Conservation (phyloP, 2,329 filamentous ascomycete species). For the Colletotrichum plurivorum region DNA sequence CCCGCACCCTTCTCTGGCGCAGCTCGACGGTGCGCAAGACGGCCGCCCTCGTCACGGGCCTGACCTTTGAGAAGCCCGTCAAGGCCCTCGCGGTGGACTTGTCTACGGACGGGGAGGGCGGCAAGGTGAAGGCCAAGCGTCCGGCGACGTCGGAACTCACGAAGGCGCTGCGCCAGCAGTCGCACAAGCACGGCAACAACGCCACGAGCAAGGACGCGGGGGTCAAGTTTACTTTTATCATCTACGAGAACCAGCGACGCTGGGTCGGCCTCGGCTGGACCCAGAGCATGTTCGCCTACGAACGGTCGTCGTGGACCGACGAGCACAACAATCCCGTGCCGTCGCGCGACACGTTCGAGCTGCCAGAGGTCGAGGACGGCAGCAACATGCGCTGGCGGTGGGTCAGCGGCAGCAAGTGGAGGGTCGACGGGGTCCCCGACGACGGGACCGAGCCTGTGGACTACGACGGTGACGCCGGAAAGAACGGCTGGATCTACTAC, state of each 20-base stretch:
- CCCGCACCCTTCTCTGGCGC: slow-evolving; percentile 90
- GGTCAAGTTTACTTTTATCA: slow-evolving; percentile 94
- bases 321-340: slow-evolving; percentile 90
- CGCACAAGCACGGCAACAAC: slow-evolving; percentile 43
- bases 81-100: slow-evolving; percentile 45
- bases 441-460: slow-evolving; percentile 59
- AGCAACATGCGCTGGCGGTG: slow-evolving; percentile 76
- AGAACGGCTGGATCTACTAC: slow-evolving; percentile 94
- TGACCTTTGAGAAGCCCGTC: slow-evolving; percentile 74
- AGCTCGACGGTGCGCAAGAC: slow-evolving; percentile 81
- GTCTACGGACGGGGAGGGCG: slow-evolving; percentile 23
- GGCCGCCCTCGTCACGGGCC: slow-evolving; percentile 82
- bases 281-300: slow-evolving; percentile 89
- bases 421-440: slow-evolving; percentile 81
- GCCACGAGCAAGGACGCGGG: slow-evolving; percentile 75
- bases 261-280: slow-evolving; percentile 98
- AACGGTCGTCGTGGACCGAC: slow-evolving; percentile 93
- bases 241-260: slow-evolving; percentile 95
- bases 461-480: slow-evolving; percentile 72
- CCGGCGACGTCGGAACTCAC: slow-evolving; percentile 61
- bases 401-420: slow-evolving; percentile 89
- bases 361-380: slow-evolving; percentile 73
- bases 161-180: slow-evolving; percentile 56
- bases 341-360: slow-evolving; percentile 77
- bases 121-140: slow-evolving; percentile 48